Evolutionary conservation across 163 green algal species (phyloP), one percentile per base, ranked within the genome.

Genomic region (Prototheca wickerhamii): DNA sequence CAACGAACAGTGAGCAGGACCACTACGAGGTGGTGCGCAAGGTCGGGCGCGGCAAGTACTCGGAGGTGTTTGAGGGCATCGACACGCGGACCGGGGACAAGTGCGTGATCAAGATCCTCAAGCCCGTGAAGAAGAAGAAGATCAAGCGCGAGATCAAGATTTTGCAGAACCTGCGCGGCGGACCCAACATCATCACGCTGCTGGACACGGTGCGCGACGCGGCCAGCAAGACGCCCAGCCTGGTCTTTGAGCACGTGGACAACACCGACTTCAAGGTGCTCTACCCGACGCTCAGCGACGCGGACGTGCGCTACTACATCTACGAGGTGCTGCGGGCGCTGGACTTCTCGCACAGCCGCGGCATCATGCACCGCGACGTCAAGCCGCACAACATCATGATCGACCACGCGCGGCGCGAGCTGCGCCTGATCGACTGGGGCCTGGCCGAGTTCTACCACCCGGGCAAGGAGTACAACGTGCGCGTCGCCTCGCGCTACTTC

Each of bases 381-480:
- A 98, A 99, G 82, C 93, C 93, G 10, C 93, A 99, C 85, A 99
- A 99, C 73, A 86, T 93, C 50, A 99, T 98, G 93, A 99, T 99
- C 58, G 93, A 99, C 73, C 93, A 97, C 72, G 77, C 84, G 55
- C 75, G 86, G 77, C 78, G 85, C 26, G 71, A 96, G 76, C 78
- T 99, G 70, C 76, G 93, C 33, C 82, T 99, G 44, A 99, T 99
- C 62, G 93, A 99, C 77, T 99, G 93, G 93, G 93, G 93, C n/a
- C 71, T 95, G 31, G 93, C 93, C n/a, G 93, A 98, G 76, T 96
- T 98, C 64, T 96, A 96, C 76, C 86, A 96, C 70, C 78, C 86
- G 12, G 76, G 73, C 40, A 87, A 87, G 37, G 82, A 91, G 65
- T 95, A 95, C 81, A 98, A 98, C 74, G 93, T 98, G 57, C 84